These are phyloP conservation scores for Stagonosporopsis rhizophila DNA, from an alignment of 2,329 filamentous ascomycete species.

Conservation along the genomic window DNA sequence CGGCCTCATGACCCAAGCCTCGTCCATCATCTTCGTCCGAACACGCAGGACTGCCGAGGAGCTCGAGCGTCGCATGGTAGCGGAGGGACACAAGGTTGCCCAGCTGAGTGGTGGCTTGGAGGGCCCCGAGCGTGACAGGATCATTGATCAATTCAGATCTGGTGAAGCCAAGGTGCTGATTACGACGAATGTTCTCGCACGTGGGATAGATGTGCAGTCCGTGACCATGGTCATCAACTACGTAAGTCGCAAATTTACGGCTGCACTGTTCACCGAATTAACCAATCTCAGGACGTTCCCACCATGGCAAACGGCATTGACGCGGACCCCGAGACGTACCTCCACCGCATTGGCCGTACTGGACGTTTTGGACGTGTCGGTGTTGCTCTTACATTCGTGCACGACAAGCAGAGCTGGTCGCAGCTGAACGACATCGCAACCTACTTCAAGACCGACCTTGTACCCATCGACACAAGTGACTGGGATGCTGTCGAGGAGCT, in stretches of 20 bases:
- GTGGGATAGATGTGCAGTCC: slow-evolving; percentile 89
- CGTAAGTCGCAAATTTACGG: slow-evolving; percentile 46
- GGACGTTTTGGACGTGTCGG: slow-evolving; percentile 96
- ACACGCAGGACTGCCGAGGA: slow-evolving; percentile 84
- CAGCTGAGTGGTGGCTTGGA: slow-evolving; percentile 90
- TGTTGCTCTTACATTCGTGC: slow-evolving; percentile 93
- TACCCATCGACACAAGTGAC: slow-evolving; percentile 81
- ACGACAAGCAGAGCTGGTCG: slow-evolving; percentile 80
- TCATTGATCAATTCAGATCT: slow-evolving; percentile 85
- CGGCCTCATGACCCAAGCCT: slow-evolving; percentile 93
- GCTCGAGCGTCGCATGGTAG: slow-evolving; percentile 85
- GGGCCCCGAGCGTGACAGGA: slow-evolving; percentile 78
- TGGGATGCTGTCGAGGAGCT: slow-evolving; percentile 89
- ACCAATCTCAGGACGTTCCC: slow-evolving; percentile 60
- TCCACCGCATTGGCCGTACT: slow-evolving; percentile 96
- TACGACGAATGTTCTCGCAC: slow-evolving; percentile 94
- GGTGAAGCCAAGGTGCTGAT: slow-evolving; percentile 95
- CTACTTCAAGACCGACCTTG: slow-evolving; percentile 81
- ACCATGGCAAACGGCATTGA: slow-evolving; percentile 64
- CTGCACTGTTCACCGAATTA: slow-evolving; percentile 12
- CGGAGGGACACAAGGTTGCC: slow-evolving; percentile 89
- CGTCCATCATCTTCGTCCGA: slow-evolving; percentile 98
- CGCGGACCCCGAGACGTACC: slow-evolving; percentile 92
- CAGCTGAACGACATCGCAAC: slow-evolving; percentile 80
- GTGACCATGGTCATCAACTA: slow-evolving; percentile 99